Evolutionary conservation across 768 basidiomycete genomes (phyloP).

Genomic region (Neoboletus magnificus): DNA sequence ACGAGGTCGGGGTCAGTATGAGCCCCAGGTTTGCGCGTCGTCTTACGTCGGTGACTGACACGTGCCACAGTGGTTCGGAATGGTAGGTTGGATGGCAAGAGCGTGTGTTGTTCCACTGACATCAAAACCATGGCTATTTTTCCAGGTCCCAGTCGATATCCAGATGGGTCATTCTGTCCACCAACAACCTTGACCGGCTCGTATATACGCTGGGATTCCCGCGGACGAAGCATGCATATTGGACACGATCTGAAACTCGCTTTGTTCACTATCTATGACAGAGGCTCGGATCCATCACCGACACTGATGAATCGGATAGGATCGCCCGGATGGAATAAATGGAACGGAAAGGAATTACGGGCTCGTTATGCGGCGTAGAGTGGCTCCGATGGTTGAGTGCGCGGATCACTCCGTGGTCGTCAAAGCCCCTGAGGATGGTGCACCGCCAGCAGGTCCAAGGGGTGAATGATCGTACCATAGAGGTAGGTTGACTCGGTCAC

Average conservation of each 20-base stretch:
- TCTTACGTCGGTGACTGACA: background rate
- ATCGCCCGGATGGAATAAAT: background rate
- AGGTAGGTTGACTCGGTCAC: background rate
- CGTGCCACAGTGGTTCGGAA: background rate
- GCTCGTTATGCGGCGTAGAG: background rate
- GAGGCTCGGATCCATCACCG: background rate
- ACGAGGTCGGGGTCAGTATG: background rate
- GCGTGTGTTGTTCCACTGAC: background rate
- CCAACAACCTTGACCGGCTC: background rate
- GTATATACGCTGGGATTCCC: background rate
- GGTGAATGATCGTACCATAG: background rate
- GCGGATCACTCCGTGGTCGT: background rate
- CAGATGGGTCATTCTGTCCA: slow-evolving; percentile 29
- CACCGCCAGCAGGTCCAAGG: background rate
- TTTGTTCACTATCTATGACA: background rate
- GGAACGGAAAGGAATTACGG: background rate
- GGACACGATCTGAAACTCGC: background rate
- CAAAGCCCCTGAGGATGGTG: background rate
- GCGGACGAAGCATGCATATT: too few species aligned
- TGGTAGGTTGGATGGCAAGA: background rate
- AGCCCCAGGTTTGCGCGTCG: background rate
- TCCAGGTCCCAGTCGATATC: slow-evolving; percentile 48
- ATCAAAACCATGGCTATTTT: slow-evolving; percentile 12
- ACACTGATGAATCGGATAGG: background rate
- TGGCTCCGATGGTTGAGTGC: background rate